These are phyloP conservation scores for Trametes punicea DNA, from an alignment of 768 basidiomycete genomes.

Conservation along the genomic window DNA sequence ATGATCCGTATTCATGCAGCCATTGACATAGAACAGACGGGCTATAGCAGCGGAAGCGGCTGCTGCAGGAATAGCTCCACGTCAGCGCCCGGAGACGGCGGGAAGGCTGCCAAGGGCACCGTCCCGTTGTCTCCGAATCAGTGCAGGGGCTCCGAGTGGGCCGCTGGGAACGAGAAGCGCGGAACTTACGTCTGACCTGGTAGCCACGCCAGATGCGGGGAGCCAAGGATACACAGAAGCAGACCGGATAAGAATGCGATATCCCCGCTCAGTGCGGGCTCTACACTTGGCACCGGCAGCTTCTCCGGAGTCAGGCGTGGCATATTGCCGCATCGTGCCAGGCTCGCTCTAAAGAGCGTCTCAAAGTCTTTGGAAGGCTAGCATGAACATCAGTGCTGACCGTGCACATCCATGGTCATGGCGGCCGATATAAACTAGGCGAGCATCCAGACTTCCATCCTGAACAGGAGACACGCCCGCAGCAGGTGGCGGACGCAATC, in stretches of 20 bases:
- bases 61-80: no score
- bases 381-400: background rate
- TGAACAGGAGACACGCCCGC: background rate
- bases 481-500: background rate
- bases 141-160: background rate
- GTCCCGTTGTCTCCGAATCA: slow-evolving; percentile 6
- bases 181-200: slow-evolving; percentile 7
- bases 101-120: background rate
- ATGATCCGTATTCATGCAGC: no score
- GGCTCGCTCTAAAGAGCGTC: background rate
- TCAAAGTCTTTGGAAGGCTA: no score
- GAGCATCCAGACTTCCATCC: background rate
- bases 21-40: no score
- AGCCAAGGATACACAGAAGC: background rate
- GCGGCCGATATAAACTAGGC: background rate
- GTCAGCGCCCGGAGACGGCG: slow-evolving; percentile 4
- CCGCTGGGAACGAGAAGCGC: slow-evolving; percentile 13
- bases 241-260: background rate
- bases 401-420: background rate
- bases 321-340: background rate
- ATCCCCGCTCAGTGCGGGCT: background rate
- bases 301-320: background rate
- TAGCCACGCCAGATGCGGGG: background rate
- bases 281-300: background rate
- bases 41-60: no score